Evolutionary conservation across 192 early-diverging fungal species (phyloP).

Genomic region (Coemansia sp.): DNA sequence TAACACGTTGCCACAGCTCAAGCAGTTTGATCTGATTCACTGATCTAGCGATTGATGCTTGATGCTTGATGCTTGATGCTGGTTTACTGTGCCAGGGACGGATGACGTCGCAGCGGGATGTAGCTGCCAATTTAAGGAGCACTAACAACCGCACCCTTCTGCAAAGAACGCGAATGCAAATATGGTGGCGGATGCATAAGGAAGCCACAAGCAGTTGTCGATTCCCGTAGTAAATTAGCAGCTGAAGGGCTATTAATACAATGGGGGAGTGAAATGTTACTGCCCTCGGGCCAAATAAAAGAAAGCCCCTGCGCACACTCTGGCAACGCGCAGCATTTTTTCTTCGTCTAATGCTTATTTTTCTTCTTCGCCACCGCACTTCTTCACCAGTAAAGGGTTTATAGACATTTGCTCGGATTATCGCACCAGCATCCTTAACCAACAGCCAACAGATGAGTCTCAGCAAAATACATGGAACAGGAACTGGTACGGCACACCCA

Average conservation of each 20-base stretch:
- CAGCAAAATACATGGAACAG: constrained; percentile 33
- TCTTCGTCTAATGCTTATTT: neutral
- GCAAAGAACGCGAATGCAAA: neutral
- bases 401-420: too few relatives aligned
- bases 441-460: constrained; percentile 8
- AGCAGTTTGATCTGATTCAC: neutral
- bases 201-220: neutral
- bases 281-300: neutral
- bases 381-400: too few relatives aligned
- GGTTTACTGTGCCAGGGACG: neutral
- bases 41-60: neutral
- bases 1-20: too few relatives aligned
- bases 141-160: neutral
- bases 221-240: neutral
- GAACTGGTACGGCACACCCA: constrained; percentile 44
- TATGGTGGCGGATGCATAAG: neutral
- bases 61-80: constrained; percentile 7
- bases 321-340: neutral
- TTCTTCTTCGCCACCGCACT: neutral
- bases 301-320: neutral
- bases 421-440: neutral
- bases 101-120: neutral
- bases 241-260: neutral
- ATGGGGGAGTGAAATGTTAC: neutral
- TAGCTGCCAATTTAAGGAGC: neutral